phyloP scores from a whole-genome alignment of 2,329 filamentous ascomycete genomes.

The Ophiocordyceps robertsii region DNA sequence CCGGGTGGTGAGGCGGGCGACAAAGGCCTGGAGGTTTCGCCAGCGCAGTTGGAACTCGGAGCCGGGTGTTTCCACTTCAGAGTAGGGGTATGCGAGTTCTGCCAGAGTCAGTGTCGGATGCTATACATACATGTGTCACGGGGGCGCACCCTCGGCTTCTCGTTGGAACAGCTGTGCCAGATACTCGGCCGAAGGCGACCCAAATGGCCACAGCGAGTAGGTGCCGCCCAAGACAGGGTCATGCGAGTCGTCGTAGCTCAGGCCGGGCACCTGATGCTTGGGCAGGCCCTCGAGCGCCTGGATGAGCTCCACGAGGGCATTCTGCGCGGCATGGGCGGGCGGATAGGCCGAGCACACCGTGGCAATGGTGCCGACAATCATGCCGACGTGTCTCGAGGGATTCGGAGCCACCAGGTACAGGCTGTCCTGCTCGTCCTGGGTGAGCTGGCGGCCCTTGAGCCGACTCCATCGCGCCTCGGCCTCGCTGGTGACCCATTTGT shows the following conservation, averaged over 20 bases:
- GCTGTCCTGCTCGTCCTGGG: constrained; percentile 1
- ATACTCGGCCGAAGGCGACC: neutral
- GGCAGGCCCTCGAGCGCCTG: constrained; percentile 1
- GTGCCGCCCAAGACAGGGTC: neutral
- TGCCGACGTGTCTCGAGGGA: constrained; percentile 2
- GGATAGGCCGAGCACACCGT: constrained; percentile 3
- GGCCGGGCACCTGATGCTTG: constrained; percentile 1
- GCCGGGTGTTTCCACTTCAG: constrained; percentile 3
- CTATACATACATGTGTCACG: too few relatives aligned
- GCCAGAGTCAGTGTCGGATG: neutral
- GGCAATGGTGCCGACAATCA: constrained; percentile 3
- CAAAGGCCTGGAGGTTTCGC: constrained; percentile 5
- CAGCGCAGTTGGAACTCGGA: constrained; percentile 4
- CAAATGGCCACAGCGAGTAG: constrained; percentile 3
- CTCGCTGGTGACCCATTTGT: constrained; percentile 4
- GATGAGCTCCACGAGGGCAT: constrained; percentile 2
- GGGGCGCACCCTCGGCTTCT: constrained; percentile 1
- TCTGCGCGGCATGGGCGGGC: constrained; percentile 2
- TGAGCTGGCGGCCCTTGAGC: constrained; percentile 1
- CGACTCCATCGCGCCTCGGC: neutral
- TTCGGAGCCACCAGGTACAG: constrained; percentile 2
- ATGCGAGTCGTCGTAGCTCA: constrained; percentile 1
- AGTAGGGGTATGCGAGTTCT: constrained; percentile 5
- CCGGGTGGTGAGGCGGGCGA: constrained; percentile 2
- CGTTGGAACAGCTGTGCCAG: constrained; percentile 2